phyloP scores from a whole-genome alignment of 2,329 filamentous ascomycete genomes.

The Pezicula radicicola region DNA sequence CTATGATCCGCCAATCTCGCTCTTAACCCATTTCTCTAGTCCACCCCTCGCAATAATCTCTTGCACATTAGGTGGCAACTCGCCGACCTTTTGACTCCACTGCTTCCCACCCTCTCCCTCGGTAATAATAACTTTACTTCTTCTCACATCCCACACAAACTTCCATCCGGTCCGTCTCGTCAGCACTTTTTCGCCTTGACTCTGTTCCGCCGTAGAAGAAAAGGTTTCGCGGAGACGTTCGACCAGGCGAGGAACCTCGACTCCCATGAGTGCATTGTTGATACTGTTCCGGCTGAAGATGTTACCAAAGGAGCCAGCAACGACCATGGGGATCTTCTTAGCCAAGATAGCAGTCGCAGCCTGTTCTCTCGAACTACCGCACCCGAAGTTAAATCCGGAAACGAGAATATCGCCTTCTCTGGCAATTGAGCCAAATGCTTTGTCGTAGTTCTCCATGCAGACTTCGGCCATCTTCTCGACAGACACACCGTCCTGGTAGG shows the following conservation, averaged over 20 bases:
- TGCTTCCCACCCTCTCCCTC: constrained; percentile 64
- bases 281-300: constrained; percentile 79
- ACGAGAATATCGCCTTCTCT: constrained; percentile 77
- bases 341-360: constrained; percentile 85
- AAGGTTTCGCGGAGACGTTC: constrained; percentile 63
- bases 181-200: constrained; percentile 46
- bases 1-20: constrained; percentile 15
- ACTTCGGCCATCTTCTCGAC: constrained; percentile 80
- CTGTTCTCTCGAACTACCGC: constrained; percentile 77
- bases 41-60: constrained; percentile 78
- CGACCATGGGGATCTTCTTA: constrained; percentile 75
- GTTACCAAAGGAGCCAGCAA: constrained; percentile 78
- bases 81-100: constrained; percentile 81
- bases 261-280: constrained; percentile 73
- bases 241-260: constrained; percentile 68
- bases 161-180: constrained; percentile 82
- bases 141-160: constrained; percentile 74
- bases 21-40: constrained; percentile 72
- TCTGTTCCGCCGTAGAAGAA: constrained; percentile 29
- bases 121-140: constrained; percentile 66
- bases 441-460: constrained; percentile 94
- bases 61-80: constrained; percentile 82
- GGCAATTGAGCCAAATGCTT: constrained; percentile 61
- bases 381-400: constrained; percentile 85
- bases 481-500: constrained; percentile 83